These are phyloP conservation scores for Populus simonii DNA, from an alignment of 345 rosid species.

Conservation along the genomic window DNA sequence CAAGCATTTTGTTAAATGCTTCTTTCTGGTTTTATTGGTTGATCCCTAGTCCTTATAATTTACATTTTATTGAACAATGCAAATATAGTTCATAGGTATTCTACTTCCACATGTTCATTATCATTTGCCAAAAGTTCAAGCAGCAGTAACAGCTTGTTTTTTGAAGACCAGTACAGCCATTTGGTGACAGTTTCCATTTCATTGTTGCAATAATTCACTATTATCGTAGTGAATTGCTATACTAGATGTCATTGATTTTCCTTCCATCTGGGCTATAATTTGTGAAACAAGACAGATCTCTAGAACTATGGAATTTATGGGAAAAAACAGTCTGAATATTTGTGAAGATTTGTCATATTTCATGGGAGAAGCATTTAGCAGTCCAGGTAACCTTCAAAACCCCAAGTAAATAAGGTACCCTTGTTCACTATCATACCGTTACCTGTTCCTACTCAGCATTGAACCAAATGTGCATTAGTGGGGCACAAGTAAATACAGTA, in stretches of 20 bases:
- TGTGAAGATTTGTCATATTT: not conserved
- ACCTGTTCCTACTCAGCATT: too few species aligned
- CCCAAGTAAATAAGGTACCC: not conserved
- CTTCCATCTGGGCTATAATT: not conserved
- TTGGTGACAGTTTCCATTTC: too few species aligned
- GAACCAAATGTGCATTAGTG: too few species aligned
- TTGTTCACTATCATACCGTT: too few species aligned
- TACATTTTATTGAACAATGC: not conserved
- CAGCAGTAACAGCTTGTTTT: not conserved
- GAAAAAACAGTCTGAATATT: not conserved
- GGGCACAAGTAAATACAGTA: too few species aligned
- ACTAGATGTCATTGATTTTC: not conserved
- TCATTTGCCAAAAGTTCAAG: not conserved
- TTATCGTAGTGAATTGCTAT: too few species aligned
- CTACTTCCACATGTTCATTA: not conserved
- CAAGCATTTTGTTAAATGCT: not conserved
- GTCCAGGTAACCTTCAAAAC: not conserved
- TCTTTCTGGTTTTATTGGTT: not conserved
- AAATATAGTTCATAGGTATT: not conserved
- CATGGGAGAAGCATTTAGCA: not conserved
- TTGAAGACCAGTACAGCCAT: too few species aligned
- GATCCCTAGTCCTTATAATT: not conserved
- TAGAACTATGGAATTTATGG: not conserved
- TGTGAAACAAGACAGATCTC: not conserved
- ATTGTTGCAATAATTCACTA: too few species aligned